Percentiles rank a stretch among this genome's conserved stretches.
Conservation (phyloP, 306 rosid genomes). For the Lotus japonicus region DNA sequence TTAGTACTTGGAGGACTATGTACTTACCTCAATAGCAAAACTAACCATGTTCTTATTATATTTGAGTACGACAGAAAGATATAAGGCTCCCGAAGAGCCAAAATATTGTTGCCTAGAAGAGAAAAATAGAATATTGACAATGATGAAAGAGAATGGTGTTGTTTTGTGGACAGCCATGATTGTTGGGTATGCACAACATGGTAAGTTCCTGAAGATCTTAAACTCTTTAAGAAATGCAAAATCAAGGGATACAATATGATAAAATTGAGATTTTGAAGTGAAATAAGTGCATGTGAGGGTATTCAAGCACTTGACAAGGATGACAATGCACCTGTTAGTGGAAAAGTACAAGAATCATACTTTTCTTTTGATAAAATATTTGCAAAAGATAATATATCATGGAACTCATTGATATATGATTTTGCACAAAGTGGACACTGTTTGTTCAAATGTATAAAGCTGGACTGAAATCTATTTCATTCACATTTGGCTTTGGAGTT, state of each 20-base stretch:
- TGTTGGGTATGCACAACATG: conserved; percentile 73
- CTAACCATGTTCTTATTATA: too few species aligned
- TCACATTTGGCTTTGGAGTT: conserved; percentile 72
- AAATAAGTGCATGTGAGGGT: conserved; percentile 79
- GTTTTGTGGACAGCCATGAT: conserved; percentile 92
- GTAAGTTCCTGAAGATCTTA: conserved; percentile 61
- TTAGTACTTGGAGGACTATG: too few species aligned
- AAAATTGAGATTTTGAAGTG: conserved; percentile 78
- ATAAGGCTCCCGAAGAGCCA: too few species aligned
- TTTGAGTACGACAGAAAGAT: too few species aligned
- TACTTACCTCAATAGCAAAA: too few species aligned
- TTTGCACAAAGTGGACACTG: conserved; percentile 63
- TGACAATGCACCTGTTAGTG: conserved; percentile 80
- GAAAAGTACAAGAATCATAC: conserved; percentile 59
- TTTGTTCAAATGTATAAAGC: conserved; percentile 54
- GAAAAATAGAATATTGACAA: too few species aligned
- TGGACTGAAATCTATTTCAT: conserved; percentile 53
- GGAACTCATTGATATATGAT: too few species aligned
- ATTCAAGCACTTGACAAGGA: conserved; percentile 70
- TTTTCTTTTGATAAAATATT: conserved; percentile 50
- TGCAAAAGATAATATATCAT: conserved; percentile 52
- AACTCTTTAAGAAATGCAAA: conserved; percentile 65
- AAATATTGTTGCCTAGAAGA: too few species aligned
- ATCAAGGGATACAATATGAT: conserved; percentile 58
- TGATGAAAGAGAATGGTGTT: conserved; percentile 57